phyloP scores from a whole-genome alignment of 305 asterid genomes.

The Fraxinus xanthoxyloides region DNA sequence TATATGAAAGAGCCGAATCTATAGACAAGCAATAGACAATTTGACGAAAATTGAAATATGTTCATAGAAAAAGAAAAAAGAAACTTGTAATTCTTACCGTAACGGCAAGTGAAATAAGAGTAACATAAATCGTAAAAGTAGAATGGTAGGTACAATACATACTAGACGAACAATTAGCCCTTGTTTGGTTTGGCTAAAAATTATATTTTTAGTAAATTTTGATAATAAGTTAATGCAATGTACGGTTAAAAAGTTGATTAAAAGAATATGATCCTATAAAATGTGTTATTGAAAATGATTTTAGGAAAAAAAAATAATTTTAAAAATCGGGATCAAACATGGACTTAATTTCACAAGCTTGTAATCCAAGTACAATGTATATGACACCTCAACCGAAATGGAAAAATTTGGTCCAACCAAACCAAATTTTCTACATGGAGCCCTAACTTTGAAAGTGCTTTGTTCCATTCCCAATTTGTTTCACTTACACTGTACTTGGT shows the following conservation, averaged over 20 bases:
- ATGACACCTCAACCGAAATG: neutral
- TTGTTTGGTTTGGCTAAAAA: neutral
- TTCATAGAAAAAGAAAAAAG: neutral
- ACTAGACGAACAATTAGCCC: neutral
- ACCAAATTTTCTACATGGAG: conserved; percentile 37
- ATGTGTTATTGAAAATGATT: neutral
- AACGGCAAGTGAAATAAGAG: neutral
- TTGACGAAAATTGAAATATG: neutral
- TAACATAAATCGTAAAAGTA: neutral
- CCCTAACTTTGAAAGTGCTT: conserved; percentile 23
- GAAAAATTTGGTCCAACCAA: conserved; percentile 5
- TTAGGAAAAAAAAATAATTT: too few species aligned
- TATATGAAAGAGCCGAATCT: neutral
- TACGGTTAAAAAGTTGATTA: too few species aligned
- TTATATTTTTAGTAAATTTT: too few species aligned
- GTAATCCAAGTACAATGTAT: conserved; percentile 16
- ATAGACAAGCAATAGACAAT: neutral
- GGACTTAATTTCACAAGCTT: neutral
- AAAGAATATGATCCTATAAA: too few species aligned
- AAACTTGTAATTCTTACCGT: neutral
- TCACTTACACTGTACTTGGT: conserved; percentile 43
- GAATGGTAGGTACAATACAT: neutral
- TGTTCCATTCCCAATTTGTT: conserved; percentile 25
- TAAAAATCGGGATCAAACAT: neutral
- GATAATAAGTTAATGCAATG: neutral